phyloP scores from a whole-genome alignment of 2,329 filamentous ascomycete species.

The Didymella pinodella region DNA sequence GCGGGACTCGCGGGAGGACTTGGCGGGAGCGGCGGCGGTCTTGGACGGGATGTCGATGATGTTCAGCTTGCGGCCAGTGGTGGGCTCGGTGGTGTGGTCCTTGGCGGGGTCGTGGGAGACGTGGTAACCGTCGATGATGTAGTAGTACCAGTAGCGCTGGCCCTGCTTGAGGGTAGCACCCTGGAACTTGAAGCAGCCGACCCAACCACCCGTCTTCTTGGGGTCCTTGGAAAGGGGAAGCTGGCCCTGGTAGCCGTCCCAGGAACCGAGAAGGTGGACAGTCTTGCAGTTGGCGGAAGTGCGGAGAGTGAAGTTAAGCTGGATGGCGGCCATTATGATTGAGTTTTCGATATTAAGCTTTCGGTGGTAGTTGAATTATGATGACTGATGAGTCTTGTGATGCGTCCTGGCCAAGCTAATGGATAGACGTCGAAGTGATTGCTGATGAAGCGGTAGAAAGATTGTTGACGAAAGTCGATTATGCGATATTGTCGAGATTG shows the following conservation, averaged over 20 bases:
- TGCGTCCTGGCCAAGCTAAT: slow-evolving; percentile 49
- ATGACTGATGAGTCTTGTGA: slow-evolving; percentile 35
- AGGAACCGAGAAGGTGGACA: slow-evolving; percentile 95
- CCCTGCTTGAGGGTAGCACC: slow-evolving; percentile 84
- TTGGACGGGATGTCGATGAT: slow-evolving; percentile 85
- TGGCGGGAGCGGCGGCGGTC: slow-evolving; percentile 53
- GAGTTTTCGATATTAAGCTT: slow-evolving; percentile 31
- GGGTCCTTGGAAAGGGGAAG: slow-evolving; percentile 92
- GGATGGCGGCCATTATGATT: slow-evolving; percentile 80
- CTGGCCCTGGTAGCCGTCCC: slow-evolving; percentile 96
- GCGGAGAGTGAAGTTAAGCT: slow-evolving; percentile 94
- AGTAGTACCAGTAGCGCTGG: slow-evolving; percentile 99
- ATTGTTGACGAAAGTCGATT: slow-evolving; percentile 37
- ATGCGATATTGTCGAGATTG: slow-evolving; percentile 41
- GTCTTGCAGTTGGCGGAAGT: slow-evolving; percentile 97
- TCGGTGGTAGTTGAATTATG: slow-evolving; percentile 36
- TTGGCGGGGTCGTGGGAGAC: slow-evolving; percentile 95
- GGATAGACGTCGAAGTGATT: slow-evolving; percentile 46
- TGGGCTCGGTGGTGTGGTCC: slow-evolving; percentile 89
- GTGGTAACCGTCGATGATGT: slow-evolving; percentile 99
- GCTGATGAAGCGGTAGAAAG: slow-evolving; percentile 47
- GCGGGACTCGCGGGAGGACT: slow-evolving; percentile 55
- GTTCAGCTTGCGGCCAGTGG: slow-evolving; percentile 95
- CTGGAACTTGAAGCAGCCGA: slow-evolving; percentile 96
- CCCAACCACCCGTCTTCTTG: slow-evolving; percentile 90